Evolutionary conservation across 129 eudicot species (phyloP), one percentile per base, ranked within the genome.

Genomic region (Artemisia argyi): DNA sequence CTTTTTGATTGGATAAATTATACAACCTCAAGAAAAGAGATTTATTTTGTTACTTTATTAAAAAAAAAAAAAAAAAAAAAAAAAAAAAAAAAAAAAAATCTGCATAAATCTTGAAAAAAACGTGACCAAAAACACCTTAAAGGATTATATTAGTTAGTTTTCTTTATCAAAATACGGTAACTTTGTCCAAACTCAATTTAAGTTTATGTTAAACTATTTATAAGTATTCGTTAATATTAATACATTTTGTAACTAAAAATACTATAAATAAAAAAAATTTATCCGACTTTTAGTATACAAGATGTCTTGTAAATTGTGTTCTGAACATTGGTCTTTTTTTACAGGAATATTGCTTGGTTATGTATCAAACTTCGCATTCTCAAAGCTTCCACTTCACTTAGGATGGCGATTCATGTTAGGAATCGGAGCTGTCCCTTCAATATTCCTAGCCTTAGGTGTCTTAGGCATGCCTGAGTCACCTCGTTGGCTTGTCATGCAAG

Each of bases 391-490:
- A 3, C 4, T 18, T 13, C 56, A 77, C 65, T 50, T 87, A 8
- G 78, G 85, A 42, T 87, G 94, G 94, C 85, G 94, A 16, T 47
- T 87, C 11, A 87, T 87, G 94, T 74, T 87, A 56, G 94, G 94
- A 44, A 68, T 87, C 17, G 90, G 89, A 16, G 82, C 85, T 8
- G 1, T 87, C 61, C 94, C 94, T 0, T 79, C 94, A 1, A 14
- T 87, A 32, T 69, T 82, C 65, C n/a, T 87, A 24, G 87, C 80
- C 26, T 13, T 80, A 42, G 83, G 87, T 24, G 85, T 87, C 9
- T 42, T 86, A 35, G 87, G 80, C 61, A 86, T 86, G 91, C 91
- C 91, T 24, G 94, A 87, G 82, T 87, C 94, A 3, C 94, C 94
- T 6, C 85, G 94, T 54, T 87, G 94, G 94, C 90, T 87, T 28